Conservation (phyloP, 805 yeast genomes). For the Metschnikowia continentalis region DNA sequence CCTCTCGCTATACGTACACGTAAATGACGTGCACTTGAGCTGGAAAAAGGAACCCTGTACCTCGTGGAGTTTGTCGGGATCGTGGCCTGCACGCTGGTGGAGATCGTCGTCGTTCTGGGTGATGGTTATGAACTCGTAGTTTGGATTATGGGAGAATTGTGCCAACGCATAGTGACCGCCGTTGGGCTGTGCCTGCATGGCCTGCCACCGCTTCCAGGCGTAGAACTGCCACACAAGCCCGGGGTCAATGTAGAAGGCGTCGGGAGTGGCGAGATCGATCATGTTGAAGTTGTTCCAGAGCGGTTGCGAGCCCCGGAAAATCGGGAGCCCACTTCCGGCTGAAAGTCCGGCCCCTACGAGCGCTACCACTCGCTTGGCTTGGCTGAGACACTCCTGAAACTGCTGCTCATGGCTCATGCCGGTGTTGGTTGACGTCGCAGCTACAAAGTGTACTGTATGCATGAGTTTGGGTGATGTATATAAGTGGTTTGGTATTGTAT, state of each 20-base stretch:
- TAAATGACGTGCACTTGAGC: constrained; percentile 69
- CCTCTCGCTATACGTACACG: constrained; percentile 56
- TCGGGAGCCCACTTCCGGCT: constrained; percentile 70
- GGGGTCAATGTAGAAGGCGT: constrained; percentile 80
- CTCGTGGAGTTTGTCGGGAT: constrained; percentile 50
- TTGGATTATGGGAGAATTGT: constrained; percentile 42
- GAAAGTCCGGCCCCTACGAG: constrained; percentile 83
- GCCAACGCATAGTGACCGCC: constrained; percentile 70
- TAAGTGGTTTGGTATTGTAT: too few species aligned
- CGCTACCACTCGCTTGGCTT: constrained; percentile 51
- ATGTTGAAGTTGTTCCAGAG: constrained; percentile 75
- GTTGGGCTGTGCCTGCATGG: constrained; percentile 68
- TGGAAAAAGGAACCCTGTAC: constrained; percentile 78
- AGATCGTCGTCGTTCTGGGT: constrained; percentile 85
- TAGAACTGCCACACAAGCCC: constrained; percentile 90
- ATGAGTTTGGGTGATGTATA: too few species aligned
- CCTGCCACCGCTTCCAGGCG: constrained; percentile 59
- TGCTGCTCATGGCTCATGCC: constrained; percentile 9
- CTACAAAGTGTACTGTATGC: too few species aligned
- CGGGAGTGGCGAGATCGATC: constrained; percentile 86
- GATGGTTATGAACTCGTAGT: constrained; percentile 52
- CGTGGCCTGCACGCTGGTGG: constrained; percentile 62
- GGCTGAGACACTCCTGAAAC: constrained; percentile 49
- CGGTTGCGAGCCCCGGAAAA: constrained; percentile 70
- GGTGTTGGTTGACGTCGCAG: background rate